phyloP scores from a whole-genome alignment of 164 flowering plant species.

The Sedum album region DNA sequence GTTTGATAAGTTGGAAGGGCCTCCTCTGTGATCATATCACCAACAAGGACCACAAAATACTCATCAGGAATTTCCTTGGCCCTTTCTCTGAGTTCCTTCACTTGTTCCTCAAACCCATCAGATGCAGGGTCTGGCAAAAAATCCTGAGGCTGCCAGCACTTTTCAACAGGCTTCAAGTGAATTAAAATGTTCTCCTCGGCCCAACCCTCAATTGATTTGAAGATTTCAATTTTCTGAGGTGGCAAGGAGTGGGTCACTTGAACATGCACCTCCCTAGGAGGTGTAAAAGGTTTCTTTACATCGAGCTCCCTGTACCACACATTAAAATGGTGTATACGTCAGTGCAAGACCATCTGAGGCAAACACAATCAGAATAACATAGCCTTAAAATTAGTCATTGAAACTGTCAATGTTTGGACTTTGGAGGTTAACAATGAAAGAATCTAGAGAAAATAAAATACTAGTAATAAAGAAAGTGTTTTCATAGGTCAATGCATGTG shows the following conservation, averaged over 20 bases:
- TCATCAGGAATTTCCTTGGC: slow-evolving; percentile 34
- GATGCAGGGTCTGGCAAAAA: slow-evolving; percentile 33
- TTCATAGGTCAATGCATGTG: too few relatives aligned
- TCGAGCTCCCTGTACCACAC: background rate
- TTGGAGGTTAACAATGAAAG: too few relatives aligned
- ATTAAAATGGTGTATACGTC: background rate
- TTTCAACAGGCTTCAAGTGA: slow-evolving; percentile 36
- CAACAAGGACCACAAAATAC: too few relatives aligned
- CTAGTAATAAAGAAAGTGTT: too few relatives aligned
- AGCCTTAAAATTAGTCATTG: background rate
- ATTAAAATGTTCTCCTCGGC: slow-evolving; percentile 28
- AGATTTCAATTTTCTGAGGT: slow-evolving; percentile 36
- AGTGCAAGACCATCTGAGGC: background rate
- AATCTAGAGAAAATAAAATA: background rate
- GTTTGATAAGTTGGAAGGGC: slow-evolving; percentile 43
- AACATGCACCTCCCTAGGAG: slow-evolving; percentile 7
- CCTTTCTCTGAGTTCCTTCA: slow-evolving; percentile 28
- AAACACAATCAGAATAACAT: background rate
- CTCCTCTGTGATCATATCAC: slow-evolving; percentile 6
- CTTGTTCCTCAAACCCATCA: slow-evolving; percentile 30
- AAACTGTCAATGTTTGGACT: too few relatives aligned
- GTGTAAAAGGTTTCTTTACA: slow-evolving; percentile 4
- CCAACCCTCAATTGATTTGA: slow-evolving; percentile 38
- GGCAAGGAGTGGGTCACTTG: slow-evolving; percentile 35
- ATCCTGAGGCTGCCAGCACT: slow-evolving; percentile 41